A percentile compares a stretch with the other conserved stretches of the same genome.
Evolutionary conservation across 1,284 basidiomycete genomes (phyloP).

Genomic region (Pseudozyma sp.): DNA sequence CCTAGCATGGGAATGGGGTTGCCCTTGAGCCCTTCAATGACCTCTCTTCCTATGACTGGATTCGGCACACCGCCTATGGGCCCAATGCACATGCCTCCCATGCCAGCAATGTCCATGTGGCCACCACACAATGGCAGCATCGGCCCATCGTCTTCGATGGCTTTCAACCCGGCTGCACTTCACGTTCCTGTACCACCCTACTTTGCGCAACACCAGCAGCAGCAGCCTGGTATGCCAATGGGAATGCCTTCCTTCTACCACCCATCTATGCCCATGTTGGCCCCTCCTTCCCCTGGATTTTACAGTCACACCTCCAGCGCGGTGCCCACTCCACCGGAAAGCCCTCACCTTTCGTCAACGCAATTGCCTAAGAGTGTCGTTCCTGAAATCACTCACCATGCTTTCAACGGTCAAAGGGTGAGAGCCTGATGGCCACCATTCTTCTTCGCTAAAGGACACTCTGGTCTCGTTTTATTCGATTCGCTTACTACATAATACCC

Average conservation of each 20-base stretch:
- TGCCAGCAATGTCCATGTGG: conserved; percentile 13
- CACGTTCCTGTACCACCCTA: conserved; percentile 35
- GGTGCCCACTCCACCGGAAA: conserved; percentile 43
- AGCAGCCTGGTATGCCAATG: not conserved
- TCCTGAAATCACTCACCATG: conserved; percentile 3
- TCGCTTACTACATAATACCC: too few species aligned
- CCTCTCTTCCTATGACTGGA: not conserved
- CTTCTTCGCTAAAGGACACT: not conserved
- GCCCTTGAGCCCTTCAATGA: conserved; percentile 15
- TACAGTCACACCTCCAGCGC: conserved; percentile 23
- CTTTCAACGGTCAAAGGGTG: not conserved
- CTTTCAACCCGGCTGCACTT: conserved; percentile 16
- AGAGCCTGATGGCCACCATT: too few species aligned
- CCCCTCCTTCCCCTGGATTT: conserved; percentile 39
- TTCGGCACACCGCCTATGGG: conserved; percentile 4
- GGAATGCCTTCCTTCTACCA: conserved; percentile 13
- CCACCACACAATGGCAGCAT: conserved; percentile 11
- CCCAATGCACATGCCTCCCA: conserved; percentile 5
- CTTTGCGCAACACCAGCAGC: conserved; percentile 7
- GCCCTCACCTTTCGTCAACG: conserved; percentile 17
- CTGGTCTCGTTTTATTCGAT: not conserved
- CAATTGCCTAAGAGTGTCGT: conserved; percentile 12
- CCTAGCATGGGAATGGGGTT: conserved; percentile 5
- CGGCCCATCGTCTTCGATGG: conserved; percentile 14
- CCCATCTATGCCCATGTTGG: conserved; percentile 34